Percentiles rank a stretch among this genome's conserved stretches.
phyloP scores from a whole-genome alignment of 768 basidiomycete species.

The Rhodotorula taiwanensis region DNA sequence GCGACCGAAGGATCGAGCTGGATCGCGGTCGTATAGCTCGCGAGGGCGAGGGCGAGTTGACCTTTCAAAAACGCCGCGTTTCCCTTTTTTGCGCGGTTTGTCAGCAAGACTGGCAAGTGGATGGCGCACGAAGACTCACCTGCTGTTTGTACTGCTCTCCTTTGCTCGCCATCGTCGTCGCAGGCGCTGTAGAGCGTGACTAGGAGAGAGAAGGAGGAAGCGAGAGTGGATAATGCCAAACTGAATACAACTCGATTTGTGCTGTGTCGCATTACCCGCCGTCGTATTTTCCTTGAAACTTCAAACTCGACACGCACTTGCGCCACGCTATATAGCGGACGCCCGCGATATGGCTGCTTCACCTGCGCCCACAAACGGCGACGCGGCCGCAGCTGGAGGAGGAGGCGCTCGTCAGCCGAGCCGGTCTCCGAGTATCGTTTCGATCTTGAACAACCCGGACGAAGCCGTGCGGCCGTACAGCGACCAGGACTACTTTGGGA shows the following conservation, averaged over 20 bases:
- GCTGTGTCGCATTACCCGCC: too few relatives aligned
- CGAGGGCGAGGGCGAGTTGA: slow-evolving; percentile 70
- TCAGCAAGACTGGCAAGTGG: neutral
- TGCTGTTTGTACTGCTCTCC: slow-evolving; percentile 13
- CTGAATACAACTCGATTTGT: too few relatives aligned
- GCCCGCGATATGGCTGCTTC: too few relatives aligned
- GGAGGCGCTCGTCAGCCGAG: too few relatives aligned
- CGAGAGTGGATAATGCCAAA: too few relatives aligned
- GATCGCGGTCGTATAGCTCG: slow-evolving; percentile 76
- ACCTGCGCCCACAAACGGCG: too few relatives aligned
- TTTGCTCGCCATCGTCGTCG: neutral
- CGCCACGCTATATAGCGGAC: too few relatives aligned
- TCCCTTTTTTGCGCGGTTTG: slow-evolving; percentile 55
- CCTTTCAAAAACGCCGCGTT: slow-evolving; percentile 77
- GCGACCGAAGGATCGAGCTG: slow-evolving; percentile 63
- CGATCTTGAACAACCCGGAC: slow-evolving; percentile 4
- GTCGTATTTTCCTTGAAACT: too few relatives aligned
- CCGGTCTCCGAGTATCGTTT: slow-evolving; percentile 15
- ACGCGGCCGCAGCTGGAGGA: too few relatives aligned
- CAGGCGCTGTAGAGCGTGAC: too few relatives aligned
- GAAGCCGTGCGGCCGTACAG: neutral
- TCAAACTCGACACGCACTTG: too few relatives aligned
- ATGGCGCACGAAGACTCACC: neutral
- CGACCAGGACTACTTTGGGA: slow-evolving; percentile 23
- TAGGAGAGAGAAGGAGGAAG: neutral